phyloP scores from a whole-genome alignment of 352 stramenopile species.

The Thraustochytrium sp. region DNA sequence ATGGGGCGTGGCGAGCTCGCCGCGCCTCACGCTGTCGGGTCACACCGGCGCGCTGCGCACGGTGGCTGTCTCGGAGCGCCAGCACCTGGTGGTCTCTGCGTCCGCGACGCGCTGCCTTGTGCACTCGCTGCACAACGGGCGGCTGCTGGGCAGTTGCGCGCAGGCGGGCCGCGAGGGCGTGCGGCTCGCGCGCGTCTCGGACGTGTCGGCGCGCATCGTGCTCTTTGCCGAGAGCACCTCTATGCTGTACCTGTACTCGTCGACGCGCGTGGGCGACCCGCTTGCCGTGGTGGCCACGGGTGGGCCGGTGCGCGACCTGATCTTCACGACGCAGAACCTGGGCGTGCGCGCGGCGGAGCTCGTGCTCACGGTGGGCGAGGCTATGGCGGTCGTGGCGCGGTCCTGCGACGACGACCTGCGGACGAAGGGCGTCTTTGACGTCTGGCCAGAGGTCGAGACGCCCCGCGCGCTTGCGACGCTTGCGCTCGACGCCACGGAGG shows the following conservation, averaged over 20 bases:
- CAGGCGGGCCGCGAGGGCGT: not conserved
- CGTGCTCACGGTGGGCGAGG: not conserved
- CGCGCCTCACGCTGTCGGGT: not conserved
- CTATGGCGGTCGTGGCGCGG: not conserved
- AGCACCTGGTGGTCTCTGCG: constrained; percentile 12
- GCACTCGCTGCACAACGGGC: not conserved
- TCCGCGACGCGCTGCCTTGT: not conserved
- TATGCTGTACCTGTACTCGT: not conserved
- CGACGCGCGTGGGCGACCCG: not conserved
- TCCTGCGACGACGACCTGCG: not conserved
- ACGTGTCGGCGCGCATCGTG: not conserved
- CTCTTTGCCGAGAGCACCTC: not conserved
- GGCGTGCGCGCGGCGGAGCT: constrained; percentile 1
- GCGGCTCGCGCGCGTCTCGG: not conserved
- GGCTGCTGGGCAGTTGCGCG: not conserved
- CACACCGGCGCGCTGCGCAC: not conserved
- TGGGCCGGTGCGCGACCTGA: not conserved
- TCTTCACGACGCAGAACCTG: not conserved
- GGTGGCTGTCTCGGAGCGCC: not conserved
- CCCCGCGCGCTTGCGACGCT: not conserved
- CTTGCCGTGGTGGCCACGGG: not conserved
- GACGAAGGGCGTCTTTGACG: not conserved
- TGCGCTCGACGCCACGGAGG: not conserved
- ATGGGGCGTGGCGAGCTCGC: not conserved
- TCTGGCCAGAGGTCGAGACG: not conserved